Percentiles rank a stretch among this genome's conserved stretches.
These are phyloP conservation scores for Chlorella ohadii DNA, from an alignment of 139 green algal genomes.

Conservation along the genomic window DNA sequence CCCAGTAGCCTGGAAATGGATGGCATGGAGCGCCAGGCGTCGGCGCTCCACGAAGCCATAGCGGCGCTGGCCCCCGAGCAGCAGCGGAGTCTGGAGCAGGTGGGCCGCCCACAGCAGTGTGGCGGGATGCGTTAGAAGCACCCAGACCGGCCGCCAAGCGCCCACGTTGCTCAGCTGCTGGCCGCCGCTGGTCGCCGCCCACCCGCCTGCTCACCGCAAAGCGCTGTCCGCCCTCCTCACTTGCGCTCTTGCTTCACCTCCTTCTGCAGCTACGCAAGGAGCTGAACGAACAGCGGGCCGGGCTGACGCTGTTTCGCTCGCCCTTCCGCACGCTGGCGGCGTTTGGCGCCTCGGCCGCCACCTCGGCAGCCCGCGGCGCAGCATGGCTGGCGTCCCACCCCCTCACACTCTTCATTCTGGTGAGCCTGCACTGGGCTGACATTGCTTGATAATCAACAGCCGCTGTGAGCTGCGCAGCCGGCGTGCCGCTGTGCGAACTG, in stretches of 20 bases:
- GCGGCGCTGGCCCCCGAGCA: background rate
- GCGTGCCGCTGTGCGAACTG: too few species aligned
- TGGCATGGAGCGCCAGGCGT: background rate
- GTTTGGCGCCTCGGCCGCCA: slow-evolving; percentile 48
- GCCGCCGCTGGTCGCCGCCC: background rate
- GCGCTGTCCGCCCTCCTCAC: background rate
- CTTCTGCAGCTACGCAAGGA: slow-evolving; percentile 8
- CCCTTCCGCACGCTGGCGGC: slow-evolving; percentile 68
- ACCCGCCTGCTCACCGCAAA: background rate
- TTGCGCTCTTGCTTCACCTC: background rate
- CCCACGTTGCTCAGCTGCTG: too few species aligned
- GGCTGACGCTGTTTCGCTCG: slow-evolving; percentile 61
- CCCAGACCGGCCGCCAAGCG: too few species aligned
- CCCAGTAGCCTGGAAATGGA: too few species aligned
- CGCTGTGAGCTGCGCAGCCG: too few species aligned
- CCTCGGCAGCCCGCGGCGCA: slow-evolving; percentile 29
- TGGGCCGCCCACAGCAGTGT: background rate
- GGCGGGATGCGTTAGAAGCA: too few species aligned
- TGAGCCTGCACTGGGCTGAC: too few species aligned
- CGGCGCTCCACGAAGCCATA: background rate
- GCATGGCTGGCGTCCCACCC: slow-evolving; percentile 71
- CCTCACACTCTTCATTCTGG: slow-evolving; percentile 67
- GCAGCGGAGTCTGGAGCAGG: slow-evolving; percentile 11
- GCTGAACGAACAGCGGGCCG: slow-evolving; percentile 24
- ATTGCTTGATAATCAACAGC: too few species aligned